Conservation (phyloP, 768 basidiomycete species). For the Amanita pseudoporphyria region DNA sequence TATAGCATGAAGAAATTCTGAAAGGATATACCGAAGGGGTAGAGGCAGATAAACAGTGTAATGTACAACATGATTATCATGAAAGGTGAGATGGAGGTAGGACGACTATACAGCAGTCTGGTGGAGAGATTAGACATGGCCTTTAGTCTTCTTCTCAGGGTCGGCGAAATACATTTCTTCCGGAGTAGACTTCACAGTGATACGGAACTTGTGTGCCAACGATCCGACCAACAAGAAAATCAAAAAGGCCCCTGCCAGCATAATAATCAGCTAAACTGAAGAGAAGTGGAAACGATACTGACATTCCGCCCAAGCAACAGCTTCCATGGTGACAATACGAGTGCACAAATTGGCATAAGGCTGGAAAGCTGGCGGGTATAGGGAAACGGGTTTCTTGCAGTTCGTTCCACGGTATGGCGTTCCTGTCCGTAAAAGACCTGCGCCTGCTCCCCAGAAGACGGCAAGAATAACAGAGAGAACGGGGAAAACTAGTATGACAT, state of each 20-base stretch:
- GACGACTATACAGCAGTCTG: not conserved
- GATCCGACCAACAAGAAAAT: slow-evolving; percentile 20
- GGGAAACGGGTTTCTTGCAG: slow-evolving; percentile 12
- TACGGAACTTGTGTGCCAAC: slow-evolving; percentile 18
- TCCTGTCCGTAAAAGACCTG: slow-evolving; percentile 19
- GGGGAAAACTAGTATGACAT: slow-evolving; percentile 14
- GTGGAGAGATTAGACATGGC: not conserved
- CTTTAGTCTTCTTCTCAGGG: slow-evolving; percentile 8
- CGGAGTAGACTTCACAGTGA: slow-evolving; percentile 16
- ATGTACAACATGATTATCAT: not conserved
- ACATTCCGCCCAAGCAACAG: slow-evolving; percentile 22
- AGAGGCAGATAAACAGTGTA: no score
- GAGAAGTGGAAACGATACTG: slow-evolving; percentile 6
- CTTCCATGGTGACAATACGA: slow-evolving; percentile 20
- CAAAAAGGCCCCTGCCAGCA: slow-evolving; percentile 18
- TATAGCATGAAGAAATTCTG: no score
- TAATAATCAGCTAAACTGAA: not conserved
- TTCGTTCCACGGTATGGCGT: slow-evolving; percentile 19
- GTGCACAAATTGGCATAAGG: slow-evolving; percentile 18
- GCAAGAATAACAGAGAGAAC: slow-evolving; percentile 20
- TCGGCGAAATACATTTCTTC: slow-evolving; percentile 17
- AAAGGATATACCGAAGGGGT: no score
- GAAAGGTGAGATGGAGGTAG: not conserved
- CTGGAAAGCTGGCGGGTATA: slow-evolving; percentile 17
- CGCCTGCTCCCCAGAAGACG: slow-evolving; percentile 25